Percentiles rank a stretch among this genome's conserved stretches.
Conservation (phyloP, 163 green algal species). For the Scenedesmus sp. region DNA sequence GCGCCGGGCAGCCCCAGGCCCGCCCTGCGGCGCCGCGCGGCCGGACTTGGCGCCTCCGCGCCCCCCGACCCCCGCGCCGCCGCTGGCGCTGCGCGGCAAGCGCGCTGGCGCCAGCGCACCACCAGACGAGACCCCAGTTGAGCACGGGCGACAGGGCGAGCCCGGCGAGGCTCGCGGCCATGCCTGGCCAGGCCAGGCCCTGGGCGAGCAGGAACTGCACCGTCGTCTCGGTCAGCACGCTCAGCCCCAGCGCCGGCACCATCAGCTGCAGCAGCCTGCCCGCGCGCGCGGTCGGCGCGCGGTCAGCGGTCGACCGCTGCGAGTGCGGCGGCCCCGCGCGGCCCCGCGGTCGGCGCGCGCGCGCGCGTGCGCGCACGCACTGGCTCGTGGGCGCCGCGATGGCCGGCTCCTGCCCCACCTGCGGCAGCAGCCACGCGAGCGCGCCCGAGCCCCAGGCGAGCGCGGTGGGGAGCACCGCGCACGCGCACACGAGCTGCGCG, state of each 20-base stretch:
- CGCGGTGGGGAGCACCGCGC: neutral
- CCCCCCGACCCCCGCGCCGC: too few species aligned
- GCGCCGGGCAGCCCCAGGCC: slow-evolving; percentile 29
- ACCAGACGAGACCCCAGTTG: slow-evolving; percentile 61
- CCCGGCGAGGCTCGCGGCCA: slow-evolving; percentile 22
- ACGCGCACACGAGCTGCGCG: slow-evolving; percentile 13
- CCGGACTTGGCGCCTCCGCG: too few species aligned
- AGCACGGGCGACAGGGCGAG: slow-evolving; percentile 42
- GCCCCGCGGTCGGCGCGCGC: too few species aligned
- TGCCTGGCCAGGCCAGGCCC: slow-evolving; percentile 42
- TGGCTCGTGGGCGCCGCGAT: slow-evolving; percentile 8
- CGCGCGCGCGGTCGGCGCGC: too few species aligned
- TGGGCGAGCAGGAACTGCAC: slow-evolving; percentile 61
- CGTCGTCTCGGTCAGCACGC: slow-evolving; percentile 46
- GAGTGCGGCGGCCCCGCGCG: too few species aligned
- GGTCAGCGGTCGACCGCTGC: too few species aligned
- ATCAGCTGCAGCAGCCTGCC: slow-evolving; percentile 34
- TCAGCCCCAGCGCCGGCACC: slow-evolving; percentile 50
- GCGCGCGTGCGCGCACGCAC: neutral
- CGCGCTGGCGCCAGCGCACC: too few species aligned
- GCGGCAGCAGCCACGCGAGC: slow-evolving; percentile 42
- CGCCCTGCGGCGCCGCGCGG: neutral
- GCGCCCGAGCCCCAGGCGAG: slow-evolving; percentile 49
- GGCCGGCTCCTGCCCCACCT: slow-evolving; percentile 45
- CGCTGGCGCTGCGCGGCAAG: too few species aligned